Percentiles rank a stretch among this genome's conserved stretches.
phyloP scores from a whole-genome alignment of 2,329 filamentous ascomycete genomes.

The Monilinia polystroma region DNA sequence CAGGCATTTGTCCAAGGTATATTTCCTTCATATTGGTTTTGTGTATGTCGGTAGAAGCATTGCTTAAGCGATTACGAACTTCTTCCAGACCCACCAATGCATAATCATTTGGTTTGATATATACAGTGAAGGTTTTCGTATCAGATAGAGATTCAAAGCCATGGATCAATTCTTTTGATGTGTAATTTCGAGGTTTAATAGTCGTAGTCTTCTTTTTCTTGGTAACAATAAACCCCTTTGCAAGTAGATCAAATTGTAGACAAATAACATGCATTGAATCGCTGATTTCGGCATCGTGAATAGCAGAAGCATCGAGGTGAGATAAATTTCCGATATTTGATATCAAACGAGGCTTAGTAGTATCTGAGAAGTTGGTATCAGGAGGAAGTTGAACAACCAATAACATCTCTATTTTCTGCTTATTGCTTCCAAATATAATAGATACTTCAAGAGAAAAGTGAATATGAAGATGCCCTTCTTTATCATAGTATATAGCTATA shows the following conservation, averaged over 20 bases:
- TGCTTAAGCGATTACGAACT: neutral
- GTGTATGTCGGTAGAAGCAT: neutral
- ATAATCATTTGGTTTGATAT: neutral
- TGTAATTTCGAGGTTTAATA: neutral
- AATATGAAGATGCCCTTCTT: neutral
- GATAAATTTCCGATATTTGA: neutral
- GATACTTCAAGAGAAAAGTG: neutral
- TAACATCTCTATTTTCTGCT: neutral
- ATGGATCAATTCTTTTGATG: neutral
- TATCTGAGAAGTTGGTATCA: neutral
- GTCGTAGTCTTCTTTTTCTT: neutral
- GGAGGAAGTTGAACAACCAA: neutral
- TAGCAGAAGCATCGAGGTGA: neutral
- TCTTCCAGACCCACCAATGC: neutral
- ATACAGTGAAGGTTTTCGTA: neutral
- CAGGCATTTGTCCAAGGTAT: neutral
- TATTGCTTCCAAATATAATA: neutral
- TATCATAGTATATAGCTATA: neutral
- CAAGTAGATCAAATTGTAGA: neutral
- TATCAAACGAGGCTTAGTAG: neutral
- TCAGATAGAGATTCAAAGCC: neutral
- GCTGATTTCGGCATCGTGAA: neutral
- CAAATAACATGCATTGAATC: neutral
- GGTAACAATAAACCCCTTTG: neutral
- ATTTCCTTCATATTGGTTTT: neutral